A percentile compares a stretch with the other conserved stretches of the same genome.
These are phyloP conservation scores for Aspergillus homomorphus DNA, from an alignment of 495 filamentous ascomycete genomes.

Conservation along the genomic window DNA sequence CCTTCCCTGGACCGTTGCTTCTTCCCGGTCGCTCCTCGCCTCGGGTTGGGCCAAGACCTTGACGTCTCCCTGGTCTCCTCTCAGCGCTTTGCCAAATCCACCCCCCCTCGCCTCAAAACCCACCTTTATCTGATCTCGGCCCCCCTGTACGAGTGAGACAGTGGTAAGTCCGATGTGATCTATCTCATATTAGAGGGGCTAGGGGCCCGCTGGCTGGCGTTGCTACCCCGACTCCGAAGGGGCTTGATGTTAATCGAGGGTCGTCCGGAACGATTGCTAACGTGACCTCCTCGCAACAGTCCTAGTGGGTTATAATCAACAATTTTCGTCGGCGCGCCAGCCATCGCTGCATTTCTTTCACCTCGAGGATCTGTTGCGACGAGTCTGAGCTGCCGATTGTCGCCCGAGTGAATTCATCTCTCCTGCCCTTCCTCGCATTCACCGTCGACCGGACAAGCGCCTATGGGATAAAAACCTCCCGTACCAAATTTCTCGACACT, in stretches of 20 bases:
- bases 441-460: constrained; percentile 19
- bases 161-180: constrained; percentile 13
- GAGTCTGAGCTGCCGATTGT: constrained; percentile 3
- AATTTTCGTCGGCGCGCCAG: constrained; percentile 13
- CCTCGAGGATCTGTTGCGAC: constrained; percentile 6
- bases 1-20: constrained; percentile 25
- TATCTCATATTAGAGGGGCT: background rate
- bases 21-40: constrained; percentile 34
- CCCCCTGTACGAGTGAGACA: background rate
- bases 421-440: constrained; percentile 2
- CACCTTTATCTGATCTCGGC: constrained; percentile 6
- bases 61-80: constrained; percentile 33
- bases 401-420: constrained; percentile 3
- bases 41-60: constrained; percentile 30
- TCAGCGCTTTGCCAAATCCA: constrained; percentile 15
- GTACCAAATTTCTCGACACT: constrained; percentile 11
- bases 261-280: constrained; percentile 21
- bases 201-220: background rate
- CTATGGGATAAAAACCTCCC: constrained; percentile 19
- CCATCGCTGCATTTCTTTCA: constrained; percentile 7
- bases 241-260: constrained; percentile 11
- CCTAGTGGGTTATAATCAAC: constrained; percentile 11
- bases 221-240: constrained; percentile 4
- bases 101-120: constrained; percentile 1
- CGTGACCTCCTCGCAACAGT: constrained; percentile 21